A percentile compares a stretch with the other conserved stretches of the same genome.
Evolutionary conservation across 345 rosid genomes (phyloP).

Genomic region (Populus euphratica): DNA sequence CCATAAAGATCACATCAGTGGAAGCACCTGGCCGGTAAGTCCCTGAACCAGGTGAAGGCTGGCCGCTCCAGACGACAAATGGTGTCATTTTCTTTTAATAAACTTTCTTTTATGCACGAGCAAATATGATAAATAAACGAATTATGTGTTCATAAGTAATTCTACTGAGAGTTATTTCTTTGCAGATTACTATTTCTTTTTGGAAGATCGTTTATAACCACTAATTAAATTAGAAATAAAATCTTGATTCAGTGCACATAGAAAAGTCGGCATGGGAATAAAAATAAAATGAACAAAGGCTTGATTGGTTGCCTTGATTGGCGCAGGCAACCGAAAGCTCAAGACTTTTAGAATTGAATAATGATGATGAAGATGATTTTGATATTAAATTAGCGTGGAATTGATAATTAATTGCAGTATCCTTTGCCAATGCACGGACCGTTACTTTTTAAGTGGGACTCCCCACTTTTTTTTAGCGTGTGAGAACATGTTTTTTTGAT

Average conservation of each 20-base stretch:
- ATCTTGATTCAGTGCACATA: no score
- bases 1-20: background rate
- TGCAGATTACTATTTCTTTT: background rate
- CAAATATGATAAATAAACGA: background rate
- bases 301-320: background rate
- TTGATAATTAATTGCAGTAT: no score
- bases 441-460: no score
- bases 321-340: background rate
- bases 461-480: no score
- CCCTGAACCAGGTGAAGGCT: no score
- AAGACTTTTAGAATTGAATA: background rate
- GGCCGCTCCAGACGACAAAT: no score
- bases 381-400: background rate
- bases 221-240: no score
- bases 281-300: background rate
- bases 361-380: background rate
- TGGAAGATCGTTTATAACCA: background rate
- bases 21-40: background rate
- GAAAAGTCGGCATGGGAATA: no score
- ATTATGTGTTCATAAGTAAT: background rate
- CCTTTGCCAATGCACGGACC: no score
- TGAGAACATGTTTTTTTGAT: no score
- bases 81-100: background rate
- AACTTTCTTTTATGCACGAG: background rate
- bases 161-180: background rate